These are phyloP conservation scores for Scolecobasidium constrictum DNA, from an alignment of 2,329 filamentous ascomycete genomes.

Conservation along the genomic window DNA sequence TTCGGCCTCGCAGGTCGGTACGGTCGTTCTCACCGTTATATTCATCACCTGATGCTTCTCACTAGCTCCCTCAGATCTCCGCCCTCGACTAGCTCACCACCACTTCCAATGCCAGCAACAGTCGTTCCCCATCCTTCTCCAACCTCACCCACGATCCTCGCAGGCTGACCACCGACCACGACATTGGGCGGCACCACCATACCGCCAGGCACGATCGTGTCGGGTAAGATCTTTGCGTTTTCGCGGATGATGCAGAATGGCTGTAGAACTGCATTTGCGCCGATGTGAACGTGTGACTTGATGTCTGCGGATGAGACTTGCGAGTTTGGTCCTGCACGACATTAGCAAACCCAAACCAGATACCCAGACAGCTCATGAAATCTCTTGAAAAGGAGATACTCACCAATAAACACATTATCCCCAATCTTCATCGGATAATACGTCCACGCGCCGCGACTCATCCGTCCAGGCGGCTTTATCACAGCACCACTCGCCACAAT, in stretches of 20 bases:
- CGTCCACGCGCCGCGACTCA: constrained; percentile 64
- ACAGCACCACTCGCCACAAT: constrained; percentile 72
- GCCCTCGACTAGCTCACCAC: constrained; percentile 38
- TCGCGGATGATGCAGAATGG: constrained; percentile 91
- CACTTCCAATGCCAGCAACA: constrained; percentile 22
- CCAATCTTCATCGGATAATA: constrained; percentile 88
- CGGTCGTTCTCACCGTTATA: too few relatives aligned
- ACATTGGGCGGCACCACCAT: constrained; percentile 92
- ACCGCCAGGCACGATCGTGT: constrained; percentile 69
- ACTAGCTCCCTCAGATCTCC: constrained; percentile 38
- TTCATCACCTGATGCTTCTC: constrained; percentile 33
- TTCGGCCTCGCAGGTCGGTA: too few relatives aligned
- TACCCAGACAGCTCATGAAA: not conserved
- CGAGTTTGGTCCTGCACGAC: constrained; percentile 32
- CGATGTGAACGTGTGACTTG: constrained; percentile 78
- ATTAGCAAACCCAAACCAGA: not conserved
- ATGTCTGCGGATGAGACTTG: constrained; percentile 77
- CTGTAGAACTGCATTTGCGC: constrained; percentile 63
- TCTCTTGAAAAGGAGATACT: constrained; percentile 22
- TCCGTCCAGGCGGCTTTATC: constrained; percentile 70
- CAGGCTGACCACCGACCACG: constrained; percentile 58
- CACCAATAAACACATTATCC: constrained; percentile 86
- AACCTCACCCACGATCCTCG: constrained; percentile 36
- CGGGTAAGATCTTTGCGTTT: constrained; percentile 78
- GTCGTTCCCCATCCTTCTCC: constrained; percentile 39